Conservation (phyloP, 768 basidiomycete genomes). For the Naganishia randhawae region DNA sequence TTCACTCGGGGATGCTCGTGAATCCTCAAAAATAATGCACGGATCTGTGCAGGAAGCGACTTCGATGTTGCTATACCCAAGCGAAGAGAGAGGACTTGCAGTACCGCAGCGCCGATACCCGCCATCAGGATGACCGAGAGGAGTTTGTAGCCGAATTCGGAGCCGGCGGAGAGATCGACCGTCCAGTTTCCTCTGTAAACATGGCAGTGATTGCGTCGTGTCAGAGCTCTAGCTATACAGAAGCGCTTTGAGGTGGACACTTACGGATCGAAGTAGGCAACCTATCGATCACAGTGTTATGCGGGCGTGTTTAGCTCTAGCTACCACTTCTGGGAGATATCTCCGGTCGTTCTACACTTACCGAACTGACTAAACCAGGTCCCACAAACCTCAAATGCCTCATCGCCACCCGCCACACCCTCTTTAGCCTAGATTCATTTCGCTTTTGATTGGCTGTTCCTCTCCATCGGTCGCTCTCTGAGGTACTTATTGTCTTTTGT, state of each 20-base stretch:
- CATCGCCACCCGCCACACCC: constrained; percentile 4
- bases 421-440: constrained; percentile 5
- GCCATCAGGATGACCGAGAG: constrained; percentile 80
- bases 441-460: not conserved
- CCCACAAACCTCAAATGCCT: constrained; percentile 56
- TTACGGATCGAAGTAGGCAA: constrained; percentile 60
- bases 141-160: constrained; percentile 75
- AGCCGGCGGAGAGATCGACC: constrained; percentile 82
- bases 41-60: constrained; percentile 42
- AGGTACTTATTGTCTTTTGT: too few species aligned
- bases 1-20: constrained; percentile 29
- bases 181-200: constrained; percentile 73
- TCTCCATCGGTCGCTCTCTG: not conserved
- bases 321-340: not conserved
- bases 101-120: constrained; percentile 71
- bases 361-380: constrained; percentile 78
- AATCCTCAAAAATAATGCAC: constrained; percentile 43
- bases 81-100: constrained; percentile 76
- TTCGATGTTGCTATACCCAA: constrained; percentile 58
- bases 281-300: not conserved
- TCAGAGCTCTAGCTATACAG: constrained; percentile 25
- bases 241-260: not conserved
- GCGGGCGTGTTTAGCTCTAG: not conserved
- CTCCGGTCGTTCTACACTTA: constrained; percentile 40
- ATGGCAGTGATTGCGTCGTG: not conserved